A percentile compares a stretch with the other conserved stretches of the same genome.
Conservation (phyloP, 2,329 filamentous ascomycete species). For the Penicillium concentricum region DNA sequence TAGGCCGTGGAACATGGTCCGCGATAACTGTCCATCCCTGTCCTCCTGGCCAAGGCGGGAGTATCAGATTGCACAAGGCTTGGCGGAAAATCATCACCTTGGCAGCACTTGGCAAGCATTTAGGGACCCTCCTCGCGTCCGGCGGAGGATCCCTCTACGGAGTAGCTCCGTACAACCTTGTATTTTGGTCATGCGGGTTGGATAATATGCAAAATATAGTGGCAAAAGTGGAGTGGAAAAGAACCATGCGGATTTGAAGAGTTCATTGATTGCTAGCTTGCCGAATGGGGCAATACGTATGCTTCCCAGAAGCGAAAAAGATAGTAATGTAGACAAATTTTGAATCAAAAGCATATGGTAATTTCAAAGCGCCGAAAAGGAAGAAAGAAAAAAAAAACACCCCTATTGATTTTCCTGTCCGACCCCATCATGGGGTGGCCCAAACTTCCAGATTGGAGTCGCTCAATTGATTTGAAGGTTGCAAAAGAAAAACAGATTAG, state of each 20-base stretch:
- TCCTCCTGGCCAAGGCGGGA: slow-evolving; percentile 22
- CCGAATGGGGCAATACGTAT: not conserved
- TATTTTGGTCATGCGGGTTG: slow-evolving; percentile 9
- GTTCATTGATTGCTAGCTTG: slow-evolving; percentile 1
- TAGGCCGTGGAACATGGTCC: slow-evolving; percentile 17
- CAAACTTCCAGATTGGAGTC: slow-evolving; percentile 6
- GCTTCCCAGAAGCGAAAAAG: slow-evolving; percentile 1
- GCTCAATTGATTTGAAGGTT: slow-evolving; percentile 8
- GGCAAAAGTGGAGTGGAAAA: not conserved
- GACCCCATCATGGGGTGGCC: not conserved
- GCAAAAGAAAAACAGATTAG: slow-evolving; percentile 6
- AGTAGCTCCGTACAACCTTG: not conserved
- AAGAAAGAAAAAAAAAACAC: slow-evolving; percentile 1
- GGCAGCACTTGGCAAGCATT: slow-evolving; percentile 24
- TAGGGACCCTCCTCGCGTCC: slow-evolving; percentile 18
- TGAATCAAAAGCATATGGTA: not conserved
- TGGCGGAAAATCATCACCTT: slow-evolving; percentile 25
- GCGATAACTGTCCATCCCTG: slow-evolving; percentile 12
- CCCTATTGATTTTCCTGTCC: slow-evolving; percentile 1
- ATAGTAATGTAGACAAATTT: not conserved
- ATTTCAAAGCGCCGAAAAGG: not conserved
- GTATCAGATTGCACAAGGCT: slow-evolving; percentile 24
- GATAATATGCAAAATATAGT: not conserved
- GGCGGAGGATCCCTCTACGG: slow-evolving; percentile 11
- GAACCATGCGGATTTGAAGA: not conserved